Percentiles rank a stretch among this genome's conserved stretches.
phyloP scores from a whole-genome alignment of 2,329 filamentous ascomycete species.

The Cordyceps cateniannulata region DNA sequence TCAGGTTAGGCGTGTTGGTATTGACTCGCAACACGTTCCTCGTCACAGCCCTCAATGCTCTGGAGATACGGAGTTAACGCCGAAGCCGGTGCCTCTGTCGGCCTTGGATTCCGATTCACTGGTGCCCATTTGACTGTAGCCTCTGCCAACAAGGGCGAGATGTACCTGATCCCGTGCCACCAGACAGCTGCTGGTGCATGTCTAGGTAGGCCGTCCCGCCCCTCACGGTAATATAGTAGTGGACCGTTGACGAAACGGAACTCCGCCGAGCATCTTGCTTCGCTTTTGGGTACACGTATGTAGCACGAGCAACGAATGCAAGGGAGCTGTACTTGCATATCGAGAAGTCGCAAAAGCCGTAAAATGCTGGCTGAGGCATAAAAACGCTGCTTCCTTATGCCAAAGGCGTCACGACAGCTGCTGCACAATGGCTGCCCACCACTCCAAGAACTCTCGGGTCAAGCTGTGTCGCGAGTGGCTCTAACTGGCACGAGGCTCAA shows the following conservation, averaged over 20 bases:
- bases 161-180: constrained; percentile 7
- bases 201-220: neutral
- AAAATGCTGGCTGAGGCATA: neutral
- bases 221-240: neutral
- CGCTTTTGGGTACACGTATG: neutral
- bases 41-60: neutral
- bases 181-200: constrained; percentile 7
- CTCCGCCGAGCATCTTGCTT: neutral
- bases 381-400: neutral
- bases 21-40: neutral
- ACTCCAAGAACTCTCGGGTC: neutral
- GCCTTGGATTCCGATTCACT: neutral
- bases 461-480: constrained; percentile 3
- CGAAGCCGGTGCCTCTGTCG: neutral
- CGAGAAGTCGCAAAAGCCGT: neutral
- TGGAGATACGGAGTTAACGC: neutral
- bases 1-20: neutral
- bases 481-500: neutral
- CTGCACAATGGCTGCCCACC: neutral
- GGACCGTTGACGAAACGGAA: neutral
- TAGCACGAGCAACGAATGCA: neutral
- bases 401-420: neutral
- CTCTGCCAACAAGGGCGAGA: neutral
- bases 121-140: neutral
- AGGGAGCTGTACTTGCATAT: neutral